Evolutionary conservation across 495 filamentous ascomycete species (phyloP), one percentile per base, ranked within the genome.

Genomic region (Friedmanniomyces simplex): DNA sequence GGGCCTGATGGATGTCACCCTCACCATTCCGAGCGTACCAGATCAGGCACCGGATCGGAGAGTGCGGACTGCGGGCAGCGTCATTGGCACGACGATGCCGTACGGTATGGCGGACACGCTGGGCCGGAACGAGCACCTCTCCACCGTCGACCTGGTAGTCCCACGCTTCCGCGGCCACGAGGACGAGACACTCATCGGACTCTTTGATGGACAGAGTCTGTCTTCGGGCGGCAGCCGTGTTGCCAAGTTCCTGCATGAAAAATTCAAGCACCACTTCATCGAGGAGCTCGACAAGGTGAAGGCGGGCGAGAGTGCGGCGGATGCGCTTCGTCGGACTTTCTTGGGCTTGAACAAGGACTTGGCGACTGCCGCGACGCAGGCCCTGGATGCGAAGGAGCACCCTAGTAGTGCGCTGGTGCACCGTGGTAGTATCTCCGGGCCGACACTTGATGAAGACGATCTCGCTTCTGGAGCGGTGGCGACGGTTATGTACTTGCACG

Each of bases 21-120:
- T 97, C 52, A 91, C 85, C 16, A 89, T 91, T 53, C 87, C 89
- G 6, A 94, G 84, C 34, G 89, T 95, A 50, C 93, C 94, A 2
- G 93, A 99, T 63, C 84, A 96, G 66, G 93, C 82, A 39, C 91
- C 96, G 66, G 94, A 99, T 73, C 85, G 91, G 48, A 83, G 93
- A 77, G 89, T 99, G 49, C 80, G 93, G 61, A 96, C 93, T 18
- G 94, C 94, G n/a, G 91, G 89, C 24, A 95, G 91, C 1, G 70
- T 91, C 34, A 89, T 93, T 49, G 91, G 94, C 18, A 76, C 75
- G 3, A 60, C 51, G 1, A 80, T 99, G 73, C 82, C 88, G 2
- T 99, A 97, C 68, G 93, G 93, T 43, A 96, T 99, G 94, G 91
- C 93, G 37, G 93, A 99, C 71, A 89, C 85, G n/a, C 75, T 99